Evolutionary conservation across 164 flowering plant genomes (phyloP), one percentile per base, ranked within the genome.

Genomic region (Liriodendron chinense): DNA sequence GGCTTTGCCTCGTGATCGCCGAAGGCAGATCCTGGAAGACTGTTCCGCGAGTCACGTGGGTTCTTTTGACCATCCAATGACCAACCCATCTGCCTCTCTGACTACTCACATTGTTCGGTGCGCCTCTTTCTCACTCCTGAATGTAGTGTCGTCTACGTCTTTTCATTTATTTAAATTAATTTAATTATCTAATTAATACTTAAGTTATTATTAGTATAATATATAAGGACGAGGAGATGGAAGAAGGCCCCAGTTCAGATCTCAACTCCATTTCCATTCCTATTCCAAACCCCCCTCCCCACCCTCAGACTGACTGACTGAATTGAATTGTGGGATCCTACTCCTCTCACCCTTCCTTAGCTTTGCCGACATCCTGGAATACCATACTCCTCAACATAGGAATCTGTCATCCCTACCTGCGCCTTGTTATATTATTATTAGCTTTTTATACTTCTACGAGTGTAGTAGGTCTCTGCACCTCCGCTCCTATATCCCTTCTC

Each of bases 41-140:
- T 93, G 97, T 90, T 85, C 94, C 90, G 49, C 66, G 80, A 81
- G 90, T 93, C 98, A 93, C 98, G 94, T 93, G 98, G 88, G 79
- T 78, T 86, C 91, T 87, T 93, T 93, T 91, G 94, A 91, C 94
- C 81, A 82, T 79, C 85, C 87, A 61, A 77, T 81, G 86, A 85
- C 89, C 85, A 78, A 74, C 78, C 78, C 83, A 21, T 77, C 79
- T 56, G 53, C 74, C 79, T 57, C 78, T 75, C 66, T 74, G 56
- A 25, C 78, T 57, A 25, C 77, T 64, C 78, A 20, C 83, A 28
- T 75, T 82, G 80, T 82, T 80, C 57, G 18, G 56, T 76, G 80
- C 72, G 76, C 84, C 74, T 50, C 78, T 50, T 21, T 16, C 56
- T 50, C 22, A 43, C 72, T 24, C 59, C 7, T 53, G 18, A 9